Base-by-base conservation (phyloP, 129 eudicot species). In the Flaveria bidentis region DNA sequence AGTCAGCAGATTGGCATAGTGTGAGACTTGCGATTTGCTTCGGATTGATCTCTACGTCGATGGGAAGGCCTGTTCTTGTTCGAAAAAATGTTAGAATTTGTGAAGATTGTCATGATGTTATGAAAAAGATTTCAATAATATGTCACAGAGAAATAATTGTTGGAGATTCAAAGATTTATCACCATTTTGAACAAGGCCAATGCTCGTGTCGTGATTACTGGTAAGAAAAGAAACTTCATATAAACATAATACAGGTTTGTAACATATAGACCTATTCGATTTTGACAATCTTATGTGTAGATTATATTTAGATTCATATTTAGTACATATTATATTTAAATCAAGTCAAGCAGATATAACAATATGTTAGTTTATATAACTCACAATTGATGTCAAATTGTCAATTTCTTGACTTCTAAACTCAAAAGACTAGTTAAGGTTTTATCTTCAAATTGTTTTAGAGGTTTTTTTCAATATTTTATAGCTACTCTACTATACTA, bases 171-270 rank as follows among this genome's bases (percentile, higher is more conserved):
- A 92, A 92, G 85, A 86, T 90, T 17, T 88, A 79, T 86, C 98
- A 92, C 71, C 96, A 85, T 80, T 90, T 92, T 55, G 84, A 65
- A 74, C 51, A 83, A 9, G 94, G 96, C 10, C 49, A 60, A 9
- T 92, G 98, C 70, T 89, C 92, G 0, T 92, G 96, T 73, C 76
- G 85, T 52, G 94, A 86, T 87, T 92, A 90, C 58, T 92, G 98
- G 98, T 90, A 74, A 85, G 42, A 28, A 42, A 26, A 13, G 12
- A 28, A 62, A 62, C 20, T 16, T 63, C 15, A 33, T 6, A 2
- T 30, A 30, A 28, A 63, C 18, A 15, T 63, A 13, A 30, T 30
- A 30, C 44, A 6, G 2, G 69, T 63, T 28, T 63, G 69, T 33
- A 63, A 63, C 33, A 30, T 63, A 14, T 15, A 8, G 69, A 56